Evolutionary conservation across 2,329 filamentous ascomycete genomes (phyloP), one percentile per base, ranked within the genome.

Genomic region (Aotearoamyces nothofagi): DNA sequence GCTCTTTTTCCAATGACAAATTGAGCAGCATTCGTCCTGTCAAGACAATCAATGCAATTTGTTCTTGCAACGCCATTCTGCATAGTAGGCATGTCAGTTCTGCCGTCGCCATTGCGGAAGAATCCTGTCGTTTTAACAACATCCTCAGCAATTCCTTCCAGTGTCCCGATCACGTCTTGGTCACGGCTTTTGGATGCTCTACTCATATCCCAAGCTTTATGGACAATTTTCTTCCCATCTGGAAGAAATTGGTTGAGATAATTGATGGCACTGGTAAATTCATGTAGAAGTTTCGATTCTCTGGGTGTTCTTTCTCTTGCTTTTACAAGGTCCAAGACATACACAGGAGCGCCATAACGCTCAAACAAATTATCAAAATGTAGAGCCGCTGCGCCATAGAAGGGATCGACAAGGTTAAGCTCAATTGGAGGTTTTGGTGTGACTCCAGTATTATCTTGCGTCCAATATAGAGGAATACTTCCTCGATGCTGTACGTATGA

Each of bases 201-300:
- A 36, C 86, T 93, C 90, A 98, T 98, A 49, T 98, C 90, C 73
- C 90, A 98, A 3, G 87, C 84, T 43, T 90, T 83, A 51, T 98
- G 87, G 7, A 87, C 71, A 29, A 98, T 92, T 48, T 82, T 83
- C 46, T 86, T 82, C 32, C 75, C 76, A 2, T 64, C 56, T 0
- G 90, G 87, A 2, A 98, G 60, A 33, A 92, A 93, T 47, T 96
- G 87, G 40, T 96, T 98, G 26, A 98, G 71, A 43, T 98, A 98
- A 23, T 75, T 69, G 37, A 96, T 77, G 4, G 84, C 83, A 40
- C 79, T 70, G 4, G 83, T 84, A 48, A 84, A 96, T 50, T 94
- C 87, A 19, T 75, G 65, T 1, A 96, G 59, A 5, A 98, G 60
- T 49, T 94, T 94, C 3, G 83, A 92, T 52, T 98, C 90, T 49